phyloP scores from a whole-genome alignment of 2,329 filamentous ascomycete genomes.

The Trichophaea hybrida region DNA sequence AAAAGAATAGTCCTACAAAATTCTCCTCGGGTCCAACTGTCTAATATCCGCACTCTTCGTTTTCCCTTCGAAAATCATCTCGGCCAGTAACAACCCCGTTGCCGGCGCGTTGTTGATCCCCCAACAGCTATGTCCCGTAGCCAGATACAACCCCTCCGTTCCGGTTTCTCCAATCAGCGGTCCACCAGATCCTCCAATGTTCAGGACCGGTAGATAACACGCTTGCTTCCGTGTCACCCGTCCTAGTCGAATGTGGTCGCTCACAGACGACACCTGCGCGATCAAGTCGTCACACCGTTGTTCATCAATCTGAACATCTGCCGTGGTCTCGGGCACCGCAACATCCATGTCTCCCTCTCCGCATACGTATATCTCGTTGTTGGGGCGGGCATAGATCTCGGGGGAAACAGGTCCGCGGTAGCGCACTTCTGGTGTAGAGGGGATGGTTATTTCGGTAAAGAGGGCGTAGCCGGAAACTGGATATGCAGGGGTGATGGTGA shows the following conservation, averaged over 20 bases:
- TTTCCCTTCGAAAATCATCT: slow-evolving; percentile 60
- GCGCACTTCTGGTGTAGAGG: neutral
- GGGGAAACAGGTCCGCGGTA: slow-evolving; percentile 46
- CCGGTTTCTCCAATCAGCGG: slow-evolving; percentile 67
- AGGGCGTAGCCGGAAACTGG: slow-evolving; percentile 59
- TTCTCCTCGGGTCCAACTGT: slow-evolving; percentile 52
- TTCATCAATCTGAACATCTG: slow-evolving; percentile 61
- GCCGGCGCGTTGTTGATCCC: slow-evolving; percentile 91
- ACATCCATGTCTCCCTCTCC: slow-evolving; percentile 69
- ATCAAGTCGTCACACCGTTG: slow-evolving; percentile 70
- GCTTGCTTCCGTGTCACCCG: slow-evolving; percentile 55
- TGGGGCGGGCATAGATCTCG: slow-evolving; percentile 84
- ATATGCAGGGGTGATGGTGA: slow-evolving; percentile 41
- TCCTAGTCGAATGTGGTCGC: slow-evolving; percentile 29
- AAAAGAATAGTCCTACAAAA: slow-evolving; percentile 26
- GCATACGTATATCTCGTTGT: slow-evolving; percentile 84
- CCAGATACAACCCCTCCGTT: slow-evolving; percentile 61
- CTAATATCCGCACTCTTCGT: slow-evolving; percentile 53
- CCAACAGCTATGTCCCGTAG: slow-evolving; percentile 92
- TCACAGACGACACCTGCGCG: slow-evolving; percentile 51
- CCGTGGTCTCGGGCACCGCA: slow-evolving; percentile 60
- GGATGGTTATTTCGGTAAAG: slow-evolving; percentile 61
- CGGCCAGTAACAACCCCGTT: slow-evolving; percentile 67
- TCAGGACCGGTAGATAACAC: slow-evolving; percentile 78
- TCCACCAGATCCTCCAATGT: slow-evolving; percentile 39